Percentiles rank a stretch among this genome's conserved stretches.
phyloP scores from a whole-genome alignment of 768 basidiomycete genomes.

The Leucosporidium yakuticum region DNA sequence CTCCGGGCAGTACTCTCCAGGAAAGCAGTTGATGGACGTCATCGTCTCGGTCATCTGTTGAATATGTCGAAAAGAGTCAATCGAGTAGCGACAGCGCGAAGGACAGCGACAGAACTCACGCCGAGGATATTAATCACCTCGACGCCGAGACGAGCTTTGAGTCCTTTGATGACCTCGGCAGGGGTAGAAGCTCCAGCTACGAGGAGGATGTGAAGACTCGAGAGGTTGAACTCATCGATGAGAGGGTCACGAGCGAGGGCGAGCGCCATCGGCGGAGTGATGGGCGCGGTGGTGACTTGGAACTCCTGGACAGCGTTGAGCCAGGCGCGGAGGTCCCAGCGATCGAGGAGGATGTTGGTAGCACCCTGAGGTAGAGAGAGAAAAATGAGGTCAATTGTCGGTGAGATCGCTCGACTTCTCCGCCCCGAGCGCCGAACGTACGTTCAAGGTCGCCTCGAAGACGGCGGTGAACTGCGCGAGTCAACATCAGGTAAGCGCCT shows the following conservation, averaged over 20 bases:
- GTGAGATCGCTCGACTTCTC: too few relatives aligned
- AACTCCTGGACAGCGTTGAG: not conserved
- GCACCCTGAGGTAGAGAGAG: not conserved
- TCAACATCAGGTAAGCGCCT: too few relatives aligned
- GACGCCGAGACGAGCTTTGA: not conserved
- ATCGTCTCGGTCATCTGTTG: slow-evolving; percentile 11
- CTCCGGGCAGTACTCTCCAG: not conserved
- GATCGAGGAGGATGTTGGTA: not conserved
- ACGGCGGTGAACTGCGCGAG: not conserved
- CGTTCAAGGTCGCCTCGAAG: not conserved
- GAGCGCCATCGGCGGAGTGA: not conserved
- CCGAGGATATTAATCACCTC: not conserved
- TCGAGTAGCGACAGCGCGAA: too few relatives aligned
- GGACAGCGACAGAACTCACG: not conserved
- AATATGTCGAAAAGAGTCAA: too few relatives aligned
- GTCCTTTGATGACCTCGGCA: not conserved
- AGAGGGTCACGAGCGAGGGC: not conserved
- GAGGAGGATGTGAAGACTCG: not conserved
- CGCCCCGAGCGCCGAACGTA: not conserved
- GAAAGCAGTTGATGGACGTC: not conserved
- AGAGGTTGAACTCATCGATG: slow-evolving; percentile 2
- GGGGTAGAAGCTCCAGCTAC: not conserved
- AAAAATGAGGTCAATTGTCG: not conserved
- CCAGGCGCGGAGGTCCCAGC: not conserved
- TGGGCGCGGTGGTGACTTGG: not conserved